Evolutionary conservation across 2,329 filamentous ascomycete species (phyloP).

Genomic region (Thyridium curvatum): DNA sequence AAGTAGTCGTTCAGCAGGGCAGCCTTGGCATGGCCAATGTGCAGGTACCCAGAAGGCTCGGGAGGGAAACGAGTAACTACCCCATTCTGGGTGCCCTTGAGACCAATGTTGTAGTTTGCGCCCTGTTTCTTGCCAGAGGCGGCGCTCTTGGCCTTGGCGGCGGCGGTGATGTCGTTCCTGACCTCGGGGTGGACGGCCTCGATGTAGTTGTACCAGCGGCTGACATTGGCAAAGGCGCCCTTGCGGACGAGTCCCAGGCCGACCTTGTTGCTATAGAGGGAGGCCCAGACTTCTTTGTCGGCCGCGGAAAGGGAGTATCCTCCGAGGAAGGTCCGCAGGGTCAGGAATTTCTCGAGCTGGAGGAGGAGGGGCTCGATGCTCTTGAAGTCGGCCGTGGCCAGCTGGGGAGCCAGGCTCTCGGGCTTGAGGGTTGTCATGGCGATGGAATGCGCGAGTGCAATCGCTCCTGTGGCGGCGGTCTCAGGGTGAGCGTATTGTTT

Average conservation of each 20-base stretch:
- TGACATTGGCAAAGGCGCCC: constrained; percentile 67
- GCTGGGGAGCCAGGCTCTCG: constrained; percentile 37
- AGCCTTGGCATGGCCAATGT: constrained; percentile 87
- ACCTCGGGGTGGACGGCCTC: constrained; percentile 77
- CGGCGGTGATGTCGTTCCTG: constrained; percentile 60
- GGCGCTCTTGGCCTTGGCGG: constrained; percentile 62
- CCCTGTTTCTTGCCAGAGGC: constrained; percentile 66
- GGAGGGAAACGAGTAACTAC: constrained; percentile 91
- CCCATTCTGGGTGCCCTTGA: constrained; percentile 78
- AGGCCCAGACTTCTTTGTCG: constrained; percentile 78
- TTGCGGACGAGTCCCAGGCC: constrained; percentile 75
- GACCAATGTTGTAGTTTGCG: constrained; percentile 81
- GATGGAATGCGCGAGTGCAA: constrained; percentile 14
- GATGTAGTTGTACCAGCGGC: constrained; percentile 82
- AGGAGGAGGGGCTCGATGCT: constrained; percentile 67
- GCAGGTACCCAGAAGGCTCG: constrained; percentile 90
- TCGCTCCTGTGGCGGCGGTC: too few species aligned
- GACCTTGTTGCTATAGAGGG: constrained; percentile 78
- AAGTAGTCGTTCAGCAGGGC: constrained; percentile 83
- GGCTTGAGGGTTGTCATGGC: constrained; percentile 53
- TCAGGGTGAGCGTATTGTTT: too few species aligned
- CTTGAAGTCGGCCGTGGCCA: constrained; percentile 68
- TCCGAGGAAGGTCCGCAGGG: constrained; percentile 77
- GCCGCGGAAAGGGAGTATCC: constrained; percentile 72
- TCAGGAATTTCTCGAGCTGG: constrained; percentile 81